A percentile compares a stretch with the other conserved stretches of the same genome.
These are phyloP conservation scores for Zasmidium cellare DNA, from an alignment of 2,329 filamentous ascomycete species.

Conservation along the genomic window DNA sequence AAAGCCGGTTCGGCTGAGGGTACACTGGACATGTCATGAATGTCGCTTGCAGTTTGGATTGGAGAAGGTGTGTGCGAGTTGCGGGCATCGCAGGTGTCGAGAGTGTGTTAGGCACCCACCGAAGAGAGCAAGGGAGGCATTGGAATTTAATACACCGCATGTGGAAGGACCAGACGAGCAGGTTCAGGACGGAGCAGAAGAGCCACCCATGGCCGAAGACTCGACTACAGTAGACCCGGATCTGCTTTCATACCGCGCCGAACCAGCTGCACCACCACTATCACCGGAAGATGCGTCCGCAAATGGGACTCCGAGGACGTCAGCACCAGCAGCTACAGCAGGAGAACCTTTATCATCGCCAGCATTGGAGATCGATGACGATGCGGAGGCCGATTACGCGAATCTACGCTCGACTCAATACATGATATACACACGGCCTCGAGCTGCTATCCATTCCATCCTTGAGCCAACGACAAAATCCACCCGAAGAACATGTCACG, in stretches of 20 bases:
- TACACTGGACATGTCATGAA: constrained; percentile 77
- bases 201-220: constrained; percentile 7
- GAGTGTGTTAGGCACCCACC: constrained; percentile 75
- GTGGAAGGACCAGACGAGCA: constrained; percentile 17
- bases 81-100: constrained; percentile 77
- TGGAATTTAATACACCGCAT: constrained; percentile 51
- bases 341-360: background rate
- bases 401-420: constrained; percentile 6
- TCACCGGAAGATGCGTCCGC: constrained; percentile 1
- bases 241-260: background rate
- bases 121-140: constrained; percentile 60
- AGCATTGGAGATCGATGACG: constrained; percentile 4
- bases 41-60: constrained; percentile 74
- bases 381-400: constrained; percentile 3
- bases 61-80: constrained; percentile 72
- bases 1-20: constrained; percentile 74
- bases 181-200: background rate
- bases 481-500: constrained; percentile 77
- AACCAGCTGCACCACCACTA: constrained; percentile 6
- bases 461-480: constrained; percentile 69
- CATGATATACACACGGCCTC: constrained; percentile 24
- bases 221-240: background rate
- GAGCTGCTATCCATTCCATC: constrained; percentile 43
- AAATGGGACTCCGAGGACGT: constrained; percentile 6
- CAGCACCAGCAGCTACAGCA: constrained; percentile 1